Conservation (phyloP, 164 flowering plant species). For the Chloranthus sessilifolius region DNA sequence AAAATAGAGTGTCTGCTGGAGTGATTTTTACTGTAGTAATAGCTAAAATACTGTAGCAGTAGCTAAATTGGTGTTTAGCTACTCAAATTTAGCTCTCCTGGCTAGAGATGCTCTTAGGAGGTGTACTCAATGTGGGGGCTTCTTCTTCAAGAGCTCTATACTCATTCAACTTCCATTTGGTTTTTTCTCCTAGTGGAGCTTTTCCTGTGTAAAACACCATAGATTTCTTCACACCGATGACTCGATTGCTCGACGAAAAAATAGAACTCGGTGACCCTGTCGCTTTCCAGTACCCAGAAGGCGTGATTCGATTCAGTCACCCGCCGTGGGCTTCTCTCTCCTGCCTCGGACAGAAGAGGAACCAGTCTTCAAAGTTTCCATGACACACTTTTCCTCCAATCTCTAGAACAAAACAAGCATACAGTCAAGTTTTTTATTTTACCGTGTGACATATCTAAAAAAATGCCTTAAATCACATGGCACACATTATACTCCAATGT, state of each 20-base stretch:
- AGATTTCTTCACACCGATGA: conserved; percentile 36
- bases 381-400: conserved; percentile 32
- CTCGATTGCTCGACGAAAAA: conserved; percentile 31
- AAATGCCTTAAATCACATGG: too few relatives aligned
- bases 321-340: conserved; percentile 63
- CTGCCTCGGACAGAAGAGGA: conserved; percentile 55
- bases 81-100: too few relatives aligned
- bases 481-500: too few relatives aligned
- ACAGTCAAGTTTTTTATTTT: background rate
- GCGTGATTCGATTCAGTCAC: conserved; percentile 44
- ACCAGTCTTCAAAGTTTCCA: conserved; percentile 56
- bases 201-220: conserved; percentile 18
- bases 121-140: background rate
- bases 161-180: conserved; percentile 18
- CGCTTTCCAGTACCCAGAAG: conserved; percentile 67
- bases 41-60: too few relatives aligned
- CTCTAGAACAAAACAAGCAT: conserved; percentile 29
- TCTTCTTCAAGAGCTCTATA: conserved; percentile 8
- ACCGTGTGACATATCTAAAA: too few relatives aligned
- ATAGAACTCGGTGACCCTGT: conserved; percentile 60
- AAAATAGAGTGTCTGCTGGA: too few relatives aligned
- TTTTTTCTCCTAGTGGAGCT: conserved; percentile 15
- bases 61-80: too few relatives aligned
- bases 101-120: too few relatives aligned
- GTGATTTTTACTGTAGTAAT: too few relatives aligned